These are phyloP conservation scores for Phytophthora megakarya DNA, from an alignment of 352 stramenopile genomes.

Conservation along the genomic window DNA sequence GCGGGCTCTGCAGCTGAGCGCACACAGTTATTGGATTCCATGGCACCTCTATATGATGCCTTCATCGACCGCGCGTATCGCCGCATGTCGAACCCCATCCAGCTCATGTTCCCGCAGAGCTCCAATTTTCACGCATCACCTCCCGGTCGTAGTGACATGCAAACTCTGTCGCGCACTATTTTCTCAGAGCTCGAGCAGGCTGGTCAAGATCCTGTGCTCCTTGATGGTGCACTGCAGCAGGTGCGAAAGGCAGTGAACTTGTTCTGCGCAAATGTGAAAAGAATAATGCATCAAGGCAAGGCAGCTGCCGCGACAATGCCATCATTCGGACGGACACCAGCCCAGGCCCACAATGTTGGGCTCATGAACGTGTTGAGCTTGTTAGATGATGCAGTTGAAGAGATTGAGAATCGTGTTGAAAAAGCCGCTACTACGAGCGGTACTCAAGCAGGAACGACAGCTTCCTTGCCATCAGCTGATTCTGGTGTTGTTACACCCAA, in stretches of 20 bases:
- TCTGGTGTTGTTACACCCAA: constrained; percentile 37
- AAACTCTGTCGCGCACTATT: constrained; percentile 78
- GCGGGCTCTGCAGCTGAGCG: constrained; percentile 46
- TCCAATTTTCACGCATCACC: constrained; percentile 83
- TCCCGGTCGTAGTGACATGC: constrained; percentile 82
- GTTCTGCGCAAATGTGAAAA: constrained; percentile 74
- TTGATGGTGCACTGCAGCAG: constrained; percentile 64
- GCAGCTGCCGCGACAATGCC: constrained; percentile 49
- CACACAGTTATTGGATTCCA: constrained; percentile 74
- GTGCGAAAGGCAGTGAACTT: constrained; percentile 65
- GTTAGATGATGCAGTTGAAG: constrained; percentile 65
- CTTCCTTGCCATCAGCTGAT: constrained; percentile 7
- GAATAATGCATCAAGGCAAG: constrained; percentile 76
- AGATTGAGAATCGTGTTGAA: constrained; percentile 54
- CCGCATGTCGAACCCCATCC: constrained; percentile 73
- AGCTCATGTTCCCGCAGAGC: constrained; percentile 90
- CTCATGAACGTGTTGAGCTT: constrained; percentile 73
- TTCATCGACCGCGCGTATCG: constrained; percentile 72
- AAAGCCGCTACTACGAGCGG: constrained; percentile 17
- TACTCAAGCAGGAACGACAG: constrained; percentile 8
- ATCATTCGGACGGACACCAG: constrained; percentile 58
- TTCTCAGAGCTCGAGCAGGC: constrained; percentile 71
- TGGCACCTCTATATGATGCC: constrained; percentile 66
- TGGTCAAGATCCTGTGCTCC: constrained; percentile 58
- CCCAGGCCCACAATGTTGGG: constrained; percentile 81